Base-by-base conservation (phyloP, 352 stramenopile species). In the Phytopythium boreale region DNA sequence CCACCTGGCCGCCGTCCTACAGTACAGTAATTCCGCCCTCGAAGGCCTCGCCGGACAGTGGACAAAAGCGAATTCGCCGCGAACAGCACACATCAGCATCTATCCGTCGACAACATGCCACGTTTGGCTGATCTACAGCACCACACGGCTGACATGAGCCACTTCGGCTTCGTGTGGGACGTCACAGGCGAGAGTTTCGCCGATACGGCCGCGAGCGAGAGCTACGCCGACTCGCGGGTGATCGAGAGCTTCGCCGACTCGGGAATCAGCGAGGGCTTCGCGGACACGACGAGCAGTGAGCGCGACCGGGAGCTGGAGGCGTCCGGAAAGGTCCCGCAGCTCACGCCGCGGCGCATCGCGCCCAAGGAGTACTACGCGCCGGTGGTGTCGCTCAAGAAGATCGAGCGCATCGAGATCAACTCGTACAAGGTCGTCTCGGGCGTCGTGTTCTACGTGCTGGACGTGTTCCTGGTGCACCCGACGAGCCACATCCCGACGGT, bases 401-500 rank as follows among this genome's bases (percentile, higher is more conserved):
- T 83, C 59, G 72, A 80, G 11, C 72, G 59, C 56, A 62, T 86
- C 59, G 72, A 80, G 62, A 82, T 86, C 66, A 64, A 57, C 39
- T 39, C 62, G 36, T 62, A 24, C 49, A 69, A 68, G 31, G 66
- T 71, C 22, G 63, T 79, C 36, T 58, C 68, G 11, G 71, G 75
- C 34, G 75, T 86, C n/a, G 68, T 70, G 0, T 83, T 71, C 63
- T 84, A 84, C 57, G 68, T 79, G 17, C 26, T 84, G 27, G 69
- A 87, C 50, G 68, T 89, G 43, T 89, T 78, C 67, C 31, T 87
- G 49, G 61, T 72, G 49, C 72, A 79, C 53, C 53, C 72, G 22
- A 62, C 77, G 46, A 82, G 64, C 51, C 76, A 76, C 34, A 83
- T 89, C 59, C 80, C 75, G 29, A 79, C 72, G 36, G 74, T 75